Conservation (phyloP, 805 yeast species). For the Starmerella roubikii region DNA sequence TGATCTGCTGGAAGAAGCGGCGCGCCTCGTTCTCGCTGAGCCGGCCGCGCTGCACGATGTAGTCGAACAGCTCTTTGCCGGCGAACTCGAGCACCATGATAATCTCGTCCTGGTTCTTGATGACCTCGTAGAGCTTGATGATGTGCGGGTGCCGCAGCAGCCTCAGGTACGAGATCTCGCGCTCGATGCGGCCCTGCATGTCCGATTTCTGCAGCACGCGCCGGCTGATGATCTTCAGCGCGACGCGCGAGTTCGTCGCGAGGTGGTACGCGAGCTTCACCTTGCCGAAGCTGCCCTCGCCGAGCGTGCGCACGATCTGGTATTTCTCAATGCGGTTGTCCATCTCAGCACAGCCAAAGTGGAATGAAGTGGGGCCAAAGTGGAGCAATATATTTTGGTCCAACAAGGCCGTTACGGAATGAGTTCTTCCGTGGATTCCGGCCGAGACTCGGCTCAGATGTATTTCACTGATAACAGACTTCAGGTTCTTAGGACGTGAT, state of each 20-base stretch:
- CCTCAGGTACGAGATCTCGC: constrained; percentile 82
- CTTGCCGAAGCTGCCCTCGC: constrained; percentile 95
- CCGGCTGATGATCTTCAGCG: constrained; percentile 81
- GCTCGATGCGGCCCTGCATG: constrained; percentile 92
- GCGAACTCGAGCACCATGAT: constrained; percentile 96
- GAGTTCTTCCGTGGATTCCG: too few species aligned
- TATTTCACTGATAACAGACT: too few species aligned
- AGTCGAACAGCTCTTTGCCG: constrained; percentile 90
- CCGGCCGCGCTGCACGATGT: constrained; percentile 84
- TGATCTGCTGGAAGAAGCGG: constrained; percentile 88
- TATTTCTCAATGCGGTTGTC: constrained; percentile 65
- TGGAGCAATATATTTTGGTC: too few species aligned
- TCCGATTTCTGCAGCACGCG: constrained; percentile 86
- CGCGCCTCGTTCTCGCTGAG: constrained; percentile 88
- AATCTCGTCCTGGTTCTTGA: constrained; percentile 87
- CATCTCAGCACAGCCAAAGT: too few species aligned
- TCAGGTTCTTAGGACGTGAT: too few species aligned
- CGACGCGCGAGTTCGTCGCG: constrained; percentile 84
- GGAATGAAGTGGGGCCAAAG: too few species aligned
- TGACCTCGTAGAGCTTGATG: constrained; percentile 87
- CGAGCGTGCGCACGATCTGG: constrained; percentile 81
- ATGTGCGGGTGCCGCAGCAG: constrained; percentile 90
- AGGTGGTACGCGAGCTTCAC: constrained; percentile 84
- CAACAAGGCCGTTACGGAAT: too few species aligned
- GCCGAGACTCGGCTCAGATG: too few species aligned